Conservation (phyloP, 805 yeast genomes). For the Barnettozyma botsteinii region DNA sequence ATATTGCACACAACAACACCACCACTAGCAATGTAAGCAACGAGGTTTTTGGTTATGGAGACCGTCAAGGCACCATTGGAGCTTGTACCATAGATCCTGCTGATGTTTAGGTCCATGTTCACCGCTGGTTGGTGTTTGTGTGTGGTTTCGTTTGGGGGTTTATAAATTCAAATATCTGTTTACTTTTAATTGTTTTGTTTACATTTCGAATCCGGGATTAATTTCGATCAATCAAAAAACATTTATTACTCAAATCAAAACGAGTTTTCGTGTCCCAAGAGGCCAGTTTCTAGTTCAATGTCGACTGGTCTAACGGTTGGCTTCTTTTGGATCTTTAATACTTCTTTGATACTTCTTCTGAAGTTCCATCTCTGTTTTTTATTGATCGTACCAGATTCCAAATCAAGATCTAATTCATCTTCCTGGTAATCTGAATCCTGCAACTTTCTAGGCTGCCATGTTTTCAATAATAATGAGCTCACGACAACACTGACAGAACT, state of each 20-base stretch:
- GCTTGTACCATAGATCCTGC: constrained; percentile 43
- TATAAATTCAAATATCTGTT: too few species aligned
- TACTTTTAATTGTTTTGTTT: background rate
- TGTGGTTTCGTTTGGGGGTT: too few species aligned
- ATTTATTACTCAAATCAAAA: background rate
- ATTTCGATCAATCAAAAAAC: too few species aligned
- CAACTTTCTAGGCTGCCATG: constrained; percentile 43
- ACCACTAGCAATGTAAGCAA: constrained; percentile 55
- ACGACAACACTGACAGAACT: constrained; percentile 86
- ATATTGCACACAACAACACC: constrained; percentile 49
- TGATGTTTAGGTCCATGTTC: constrained; percentile 14
- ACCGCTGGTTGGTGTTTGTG: too few species aligned
- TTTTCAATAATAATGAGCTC: constrained; percentile 66
- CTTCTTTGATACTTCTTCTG: constrained; percentile 12
- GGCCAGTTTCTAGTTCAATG: constrained; percentile 18
- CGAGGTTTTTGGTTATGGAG: constrained; percentile 32
- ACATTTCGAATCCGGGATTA: too few species aligned
- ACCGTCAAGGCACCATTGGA: constrained; percentile 38
- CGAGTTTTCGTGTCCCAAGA: constrained; percentile 7
- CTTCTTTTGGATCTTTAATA: constrained; percentile 8
- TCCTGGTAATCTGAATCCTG: background rate
- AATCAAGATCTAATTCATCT: constrained; percentile 12
- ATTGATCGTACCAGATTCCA: constrained; percentile 12
- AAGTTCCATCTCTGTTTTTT: constrained; percentile 13
- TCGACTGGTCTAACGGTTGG: constrained; percentile 10